Base-by-base conservation (phyloP, 345 rosid genomes). In the Pistacia vera region DNA sequence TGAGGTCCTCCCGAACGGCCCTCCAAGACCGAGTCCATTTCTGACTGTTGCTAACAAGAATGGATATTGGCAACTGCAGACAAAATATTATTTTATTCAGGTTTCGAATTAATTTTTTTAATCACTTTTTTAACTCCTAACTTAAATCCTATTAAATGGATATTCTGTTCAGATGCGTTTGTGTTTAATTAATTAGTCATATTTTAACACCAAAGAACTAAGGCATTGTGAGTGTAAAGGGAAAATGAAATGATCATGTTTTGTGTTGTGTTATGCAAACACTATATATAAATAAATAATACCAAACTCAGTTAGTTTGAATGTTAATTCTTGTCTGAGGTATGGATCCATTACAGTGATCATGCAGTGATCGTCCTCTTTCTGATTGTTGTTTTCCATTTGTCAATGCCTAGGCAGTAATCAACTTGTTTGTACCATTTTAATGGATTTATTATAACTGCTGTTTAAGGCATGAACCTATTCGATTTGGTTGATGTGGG, bases 341-440 rank as follows among this genome's bases (percentile, higher is more conserved):
- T 17, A 52, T 14, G 25, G 35, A 9, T 22, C 63, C 14, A 60
- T 10, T 25, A 25, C 11, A 12, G 16, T n/a, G n/a, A 60, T 20
- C 30, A 9, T 46, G 56, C 57, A 0, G 8, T 5, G 20, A 4
- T 72, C 33, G 66, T 62, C 56, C 1, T 25, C 33, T 78, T 67
- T 25, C 35, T 25, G 56, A 11, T 4, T 52, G 77, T 67, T 77
- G 46, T 35, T 35, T 66, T 59, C 54, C 17, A 68, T 49, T 61
- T 66, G 73, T 64, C 48, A 48, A 1, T 17, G 54, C 17, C 71
- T 12, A 51, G 2, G 11, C 5, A 63, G 12, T n/a, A 28, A 35
- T 17, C 22, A 57, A 11, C 54, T 48, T 52, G 46, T 52, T 61
- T 78, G 65, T 59, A 72, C 25, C 35, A 36, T 22, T 78, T 73